Base-by-base conservation (phyloP, 2,329 filamentous ascomycete species). In the Orbilia oligospora region DNA sequence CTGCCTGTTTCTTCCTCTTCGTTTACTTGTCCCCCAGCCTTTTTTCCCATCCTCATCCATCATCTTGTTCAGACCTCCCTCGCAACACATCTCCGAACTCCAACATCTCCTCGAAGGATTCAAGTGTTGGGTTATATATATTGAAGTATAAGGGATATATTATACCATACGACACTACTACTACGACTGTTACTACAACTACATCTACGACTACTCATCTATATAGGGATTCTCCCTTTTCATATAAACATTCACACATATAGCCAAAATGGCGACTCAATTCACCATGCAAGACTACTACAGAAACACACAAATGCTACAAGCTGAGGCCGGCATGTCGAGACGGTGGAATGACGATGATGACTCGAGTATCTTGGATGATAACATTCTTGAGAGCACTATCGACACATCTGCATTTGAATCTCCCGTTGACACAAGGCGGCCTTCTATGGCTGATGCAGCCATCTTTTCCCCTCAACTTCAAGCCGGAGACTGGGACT, bases 401-500 rank as follows among this genome's bases (percentile, higher is more conserved):
- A 79, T 82, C 75, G 81, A 82, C 68, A 79, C 81, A 49, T 72
- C 81, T 38, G 76, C 82, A 71, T 81, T 81, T 76, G 80, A 82
- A 70, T 82, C 81, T 30, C 80, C 81, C 10, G 80, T 82, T 68
- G 81, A 82, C 69, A 72, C 72, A 69, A 71, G 77, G 72, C 76
- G 76, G 65, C 69, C 69, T 14, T 79, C 76, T 18, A 73, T 79
- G 69, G 76, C 70, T 61, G 76, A 79, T 30, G 64, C 76, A 27
- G 76, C 69, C 51, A 79, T 79, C 56, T 79, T 73, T 56, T 79
- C 76, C 53, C 90, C 51, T 89, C 89, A 48, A 88, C 90, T 83
- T 88, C 87, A 71, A 89, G 88, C 83, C 87, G 89, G 77, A 89
- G 90, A 53, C 81, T 70, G 87, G 86, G 14, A 84, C 85, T 76